Percentiles rank a stretch among this genome's conserved stretches.
phyloP scores from a whole-genome alignment of 164 flowering plant genomes.

The Litsea cubeba region DNA sequence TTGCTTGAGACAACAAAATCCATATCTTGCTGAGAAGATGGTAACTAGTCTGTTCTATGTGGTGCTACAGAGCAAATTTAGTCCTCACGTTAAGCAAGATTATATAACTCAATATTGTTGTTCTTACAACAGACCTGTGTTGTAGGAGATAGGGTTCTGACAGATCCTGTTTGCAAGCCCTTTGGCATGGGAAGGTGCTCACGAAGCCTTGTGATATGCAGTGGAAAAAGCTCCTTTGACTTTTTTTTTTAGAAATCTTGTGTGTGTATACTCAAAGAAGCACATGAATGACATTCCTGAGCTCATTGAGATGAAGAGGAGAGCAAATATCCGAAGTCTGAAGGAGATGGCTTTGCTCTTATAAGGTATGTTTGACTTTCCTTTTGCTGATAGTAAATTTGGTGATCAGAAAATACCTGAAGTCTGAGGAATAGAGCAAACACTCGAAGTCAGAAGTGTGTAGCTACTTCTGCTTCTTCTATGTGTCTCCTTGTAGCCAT shows the following conservation, averaged over 20 bases:
- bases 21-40: slow-evolving; percentile 65
- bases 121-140: slow-evolving; percentile 56
- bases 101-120: slow-evolving; percentile 10
- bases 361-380: slow-evolving; percentile 45
- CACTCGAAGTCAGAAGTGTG: not conserved
- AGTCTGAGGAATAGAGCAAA: not conserved
- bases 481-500: slow-evolving; percentile 22
- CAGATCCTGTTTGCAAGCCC: slow-evolving; percentile 97
- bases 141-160: slow-evolving; percentile 95
- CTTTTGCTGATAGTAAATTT: not conserved
- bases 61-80: slow-evolving; percentile 5
- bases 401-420: not conserved
- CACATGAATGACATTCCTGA: slow-evolving; percentile 88
- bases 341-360: slow-evolving; percentile 89
- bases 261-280: slow-evolving; percentile 95
- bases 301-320: slow-evolving; percentile 77
- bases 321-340: slow-evolving; percentile 76
- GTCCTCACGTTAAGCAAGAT: slow-evolving; percentile 6
- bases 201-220: not conserved
- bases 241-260: slow-evolving; percentile 50
- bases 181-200: slow-evolving; percentile 97
- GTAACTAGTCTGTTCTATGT: slow-evolving; percentile 23
- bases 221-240: not conserved
- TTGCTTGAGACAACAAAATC: slow-evolving; percentile 61
- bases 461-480: slow-evolving; percentile 18